These are phyloP conservation scores for Rheum nobile DNA, from an alignment of 148 eudicot genomes.

Conservation along the genomic window DNA sequence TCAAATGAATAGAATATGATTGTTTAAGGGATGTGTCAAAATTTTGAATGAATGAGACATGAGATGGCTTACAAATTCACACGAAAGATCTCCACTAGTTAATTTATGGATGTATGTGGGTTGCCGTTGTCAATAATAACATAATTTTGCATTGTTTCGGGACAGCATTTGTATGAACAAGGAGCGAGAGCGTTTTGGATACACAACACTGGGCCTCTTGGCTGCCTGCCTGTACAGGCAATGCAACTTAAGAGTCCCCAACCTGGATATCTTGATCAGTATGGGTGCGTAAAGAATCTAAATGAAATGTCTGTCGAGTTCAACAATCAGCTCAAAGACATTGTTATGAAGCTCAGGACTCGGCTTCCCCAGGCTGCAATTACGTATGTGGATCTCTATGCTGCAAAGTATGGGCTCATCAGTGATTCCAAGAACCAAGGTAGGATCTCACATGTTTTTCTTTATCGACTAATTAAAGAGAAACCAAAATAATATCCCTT, in stretches of 20 bases:
- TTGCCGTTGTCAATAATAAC: background rate
- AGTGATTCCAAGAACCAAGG: conserved; percentile 48
- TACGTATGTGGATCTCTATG: conserved; percentile 55
- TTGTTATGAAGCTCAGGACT: conserved; percentile 39
- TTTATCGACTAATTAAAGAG: background rate
- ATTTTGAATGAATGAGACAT: too few relatives aligned
- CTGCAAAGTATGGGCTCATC: conserved; percentile 58
- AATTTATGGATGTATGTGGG: background rate
- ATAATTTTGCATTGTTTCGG: background rate
- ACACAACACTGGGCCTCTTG: conserved; percentile 84
- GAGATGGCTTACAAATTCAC: too few relatives aligned
- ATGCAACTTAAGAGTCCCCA: conserved; percentile 25
- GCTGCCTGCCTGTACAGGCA: conserved; percentile 57
- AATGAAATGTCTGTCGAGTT: conserved; percentile 63
- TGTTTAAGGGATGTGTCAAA: too few relatives aligned
- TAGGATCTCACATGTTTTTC: conserved; percentile 9
- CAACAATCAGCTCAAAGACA: conserved; percentile 56
- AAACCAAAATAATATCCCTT: background rate
- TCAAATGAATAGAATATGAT: too few relatives aligned
- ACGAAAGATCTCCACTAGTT: too few relatives aligned
- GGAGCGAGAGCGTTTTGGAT: conserved; percentile 78
- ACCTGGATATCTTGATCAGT: conserved; percentile 34
- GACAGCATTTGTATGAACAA: conserved; percentile 42
- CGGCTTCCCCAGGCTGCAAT: conserved; percentile 54
- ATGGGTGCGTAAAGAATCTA: conserved; percentile 51